Evolutionary conservation across 1,284 basidiomycete genomes (phyloP).

Genomic region (Sanguinoderma infundibulare): DNA sequence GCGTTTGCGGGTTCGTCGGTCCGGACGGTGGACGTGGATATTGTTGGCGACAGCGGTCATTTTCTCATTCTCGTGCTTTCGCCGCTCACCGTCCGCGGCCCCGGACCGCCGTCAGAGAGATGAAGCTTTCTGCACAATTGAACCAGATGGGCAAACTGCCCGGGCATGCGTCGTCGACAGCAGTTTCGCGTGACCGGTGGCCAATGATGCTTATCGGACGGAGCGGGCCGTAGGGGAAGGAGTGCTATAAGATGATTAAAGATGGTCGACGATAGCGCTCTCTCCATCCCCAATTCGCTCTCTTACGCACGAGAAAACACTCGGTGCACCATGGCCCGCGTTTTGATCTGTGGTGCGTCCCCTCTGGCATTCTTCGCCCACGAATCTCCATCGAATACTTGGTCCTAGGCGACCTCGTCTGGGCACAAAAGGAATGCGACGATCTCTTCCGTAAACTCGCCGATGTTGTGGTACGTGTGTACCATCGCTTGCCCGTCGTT

Average conservation of each 20-base stretch:
- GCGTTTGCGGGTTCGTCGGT: too few species aligned
- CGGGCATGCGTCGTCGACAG: not conserved
- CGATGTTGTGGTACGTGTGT: constrained; percentile 71
- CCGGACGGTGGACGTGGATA: too few species aligned
- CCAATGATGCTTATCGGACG: not conserved
- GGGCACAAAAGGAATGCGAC: constrained; percentile 79
- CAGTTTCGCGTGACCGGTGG: not conserved
- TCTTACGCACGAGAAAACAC: not conserved
- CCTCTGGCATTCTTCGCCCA: not conserved
- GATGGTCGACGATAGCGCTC: not conserved
- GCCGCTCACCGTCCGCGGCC: too few species aligned
- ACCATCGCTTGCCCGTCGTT: not conserved
- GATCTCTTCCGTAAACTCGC: constrained; percentile 70
- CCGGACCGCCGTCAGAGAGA: too few species aligned
- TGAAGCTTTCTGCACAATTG: too few species aligned
- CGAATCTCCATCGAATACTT: not conserved
- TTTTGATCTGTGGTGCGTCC: constrained; percentile 27
- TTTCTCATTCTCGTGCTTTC: too few species aligned
- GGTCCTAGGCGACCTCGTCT: constrained; percentile 66
- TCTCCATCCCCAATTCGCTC: not conserved
- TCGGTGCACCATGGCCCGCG: constrained; percentile 17
- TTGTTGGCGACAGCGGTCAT: too few species aligned
- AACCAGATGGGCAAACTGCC: too few species aligned
- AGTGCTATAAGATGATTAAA: not conserved
- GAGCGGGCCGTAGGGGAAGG: not conserved